Evolutionary conservation across 228 moss, liverwort and hornwort genomes (phyloP), one percentile per base, ranked within the genome.

Genomic region (Sphagnum fallax): DNA sequence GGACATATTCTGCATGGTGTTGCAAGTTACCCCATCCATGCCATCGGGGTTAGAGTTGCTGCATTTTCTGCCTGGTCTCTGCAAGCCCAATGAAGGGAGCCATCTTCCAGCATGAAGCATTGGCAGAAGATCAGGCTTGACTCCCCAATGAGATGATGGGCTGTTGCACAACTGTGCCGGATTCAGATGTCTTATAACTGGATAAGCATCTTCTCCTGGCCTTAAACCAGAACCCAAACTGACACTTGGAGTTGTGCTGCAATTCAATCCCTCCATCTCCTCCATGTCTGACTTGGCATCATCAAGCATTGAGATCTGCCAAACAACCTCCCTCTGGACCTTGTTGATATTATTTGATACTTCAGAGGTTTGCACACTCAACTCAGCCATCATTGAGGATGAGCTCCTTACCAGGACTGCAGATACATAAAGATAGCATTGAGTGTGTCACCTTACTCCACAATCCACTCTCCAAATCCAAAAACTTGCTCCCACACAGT

Each of bases 381-480:
- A 89, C 74, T 93, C 92, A 1, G 89, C 81, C 91, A 98, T 89
- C 97, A 98, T 98, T 47, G 91, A 85, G 58, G 79, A 68, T 53
- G 93, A 90, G 69, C 88, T 93, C 71, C 91, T 87, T 64, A 93
- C 97, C 47, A 98, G 80, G 16, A 98, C 97, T 12, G 93, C 85
- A 52, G 90, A 82, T 3, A 98, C 74, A 48, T 91, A 93, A 75
- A 98, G 82, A 73, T 90, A 91, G 50, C 97, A 92, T 70, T 98
- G 80, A 87, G 64, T 80, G 82, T 50, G 92, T 81, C 60, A 93
- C 87, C 77, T 81, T 87, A 52, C 77, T 91, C 67, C 81, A 73
- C 63, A 75, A 71, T 67, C 69, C 83, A 65, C 6, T 75, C 5
- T 90, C 91, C 68, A 98, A 68, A 66, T 93, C 91, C 53, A 90